These are phyloP conservation scores for Hymenotorrendiella dingleyae DNA, from an alignment of 2,329 filamentous ascomycete species.

Conservation along the genomic window DNA sequence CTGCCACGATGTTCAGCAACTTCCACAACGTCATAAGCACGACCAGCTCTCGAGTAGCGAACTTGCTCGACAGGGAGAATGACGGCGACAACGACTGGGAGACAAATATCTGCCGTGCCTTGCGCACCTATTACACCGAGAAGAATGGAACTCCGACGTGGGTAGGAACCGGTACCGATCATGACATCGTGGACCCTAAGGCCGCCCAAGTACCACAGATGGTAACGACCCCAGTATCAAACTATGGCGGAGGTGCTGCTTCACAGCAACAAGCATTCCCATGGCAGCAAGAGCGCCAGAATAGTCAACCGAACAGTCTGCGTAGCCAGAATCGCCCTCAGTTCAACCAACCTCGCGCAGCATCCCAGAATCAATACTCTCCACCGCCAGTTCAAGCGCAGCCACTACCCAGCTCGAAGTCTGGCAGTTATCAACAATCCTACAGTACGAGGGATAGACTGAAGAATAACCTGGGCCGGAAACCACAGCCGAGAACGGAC, in stretches of 20 bases:
- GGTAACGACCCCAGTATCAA: background rate
- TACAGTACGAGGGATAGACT: background rate
- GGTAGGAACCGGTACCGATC: slow-evolving; percentile 59
- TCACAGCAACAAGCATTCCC: background rate
- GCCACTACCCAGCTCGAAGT: background rate
- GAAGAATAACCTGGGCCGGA: background rate
- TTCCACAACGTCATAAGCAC: slow-evolving; percentile 60
- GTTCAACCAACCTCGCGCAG: too few species aligned
- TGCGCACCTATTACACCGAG: slow-evolving; percentile 75
- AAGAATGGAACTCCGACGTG: slow-evolving; percentile 22
- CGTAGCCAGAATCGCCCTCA: too few species aligned
- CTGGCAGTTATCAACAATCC: background rate
- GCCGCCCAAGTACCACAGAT: background rate
- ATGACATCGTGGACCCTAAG: slow-evolving; percentile 38
- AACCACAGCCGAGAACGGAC: background rate
- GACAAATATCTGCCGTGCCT: slow-evolving; percentile 88
- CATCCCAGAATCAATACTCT: too few species aligned
- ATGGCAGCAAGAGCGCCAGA: background rate
- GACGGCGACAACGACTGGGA: slow-evolving; percentile 79
- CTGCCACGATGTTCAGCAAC: slow-evolving; percentile 60
- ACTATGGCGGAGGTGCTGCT: background rate
- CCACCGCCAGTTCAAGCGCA: background rate
- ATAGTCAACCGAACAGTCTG: background rate
- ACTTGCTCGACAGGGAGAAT: slow-evolving; percentile 62
- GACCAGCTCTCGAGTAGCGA: slow-evolving; percentile 54